Conservation (phyloP, 1,284 basidiomycete species). For the Kalmanozyma brasiliensis region DNA sequence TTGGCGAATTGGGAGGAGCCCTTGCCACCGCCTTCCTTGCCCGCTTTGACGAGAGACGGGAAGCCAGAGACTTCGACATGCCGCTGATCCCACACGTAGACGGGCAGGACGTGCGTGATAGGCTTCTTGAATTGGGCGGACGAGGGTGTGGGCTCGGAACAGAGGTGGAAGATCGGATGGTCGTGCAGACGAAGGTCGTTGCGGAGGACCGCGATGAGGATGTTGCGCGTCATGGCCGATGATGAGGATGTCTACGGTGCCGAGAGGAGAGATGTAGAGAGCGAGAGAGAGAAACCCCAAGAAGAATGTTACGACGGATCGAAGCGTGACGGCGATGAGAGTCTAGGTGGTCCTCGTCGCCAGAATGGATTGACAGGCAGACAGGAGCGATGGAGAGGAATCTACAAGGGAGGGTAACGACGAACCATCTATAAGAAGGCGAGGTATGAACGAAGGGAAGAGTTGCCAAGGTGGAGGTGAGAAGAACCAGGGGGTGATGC, state of each 20-base stretch:
- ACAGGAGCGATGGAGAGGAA: not conserved
- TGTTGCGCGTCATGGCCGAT: constrained; percentile 35
- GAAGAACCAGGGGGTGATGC: constrained; percentile 4
- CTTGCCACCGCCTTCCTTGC: constrained; percentile 15
- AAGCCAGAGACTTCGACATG: constrained; percentile 55
- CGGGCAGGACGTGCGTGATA: constrained; percentile 58
- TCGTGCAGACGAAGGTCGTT: constrained; percentile 61
- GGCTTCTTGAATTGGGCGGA: constrained; percentile 33
- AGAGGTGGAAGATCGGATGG: constrained; percentile 57
- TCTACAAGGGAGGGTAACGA: not conserved
- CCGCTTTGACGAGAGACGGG: constrained; percentile 37
- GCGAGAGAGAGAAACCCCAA: constrained; percentile 11
- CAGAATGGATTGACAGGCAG: too few relatives aligned
- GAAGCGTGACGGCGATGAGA: not conserved
- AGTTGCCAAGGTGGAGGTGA: constrained; percentile 1
- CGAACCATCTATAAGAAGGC: not conserved
- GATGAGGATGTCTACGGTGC: not conserved
- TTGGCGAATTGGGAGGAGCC: constrained; percentile 37
- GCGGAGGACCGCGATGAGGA: constrained; percentile 51
- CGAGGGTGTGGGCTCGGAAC: constrained; percentile 35
- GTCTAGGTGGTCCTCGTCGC: not conserved
- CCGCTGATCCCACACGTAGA: constrained; percentile 59
- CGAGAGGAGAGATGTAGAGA: constrained; percentile 5
- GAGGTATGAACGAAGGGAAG: not conserved
- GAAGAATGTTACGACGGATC: too few relatives aligned